Conservation (phyloP, 2,329 filamentous ascomycete genomes). For the Xylaria arbuscula region DNA sequence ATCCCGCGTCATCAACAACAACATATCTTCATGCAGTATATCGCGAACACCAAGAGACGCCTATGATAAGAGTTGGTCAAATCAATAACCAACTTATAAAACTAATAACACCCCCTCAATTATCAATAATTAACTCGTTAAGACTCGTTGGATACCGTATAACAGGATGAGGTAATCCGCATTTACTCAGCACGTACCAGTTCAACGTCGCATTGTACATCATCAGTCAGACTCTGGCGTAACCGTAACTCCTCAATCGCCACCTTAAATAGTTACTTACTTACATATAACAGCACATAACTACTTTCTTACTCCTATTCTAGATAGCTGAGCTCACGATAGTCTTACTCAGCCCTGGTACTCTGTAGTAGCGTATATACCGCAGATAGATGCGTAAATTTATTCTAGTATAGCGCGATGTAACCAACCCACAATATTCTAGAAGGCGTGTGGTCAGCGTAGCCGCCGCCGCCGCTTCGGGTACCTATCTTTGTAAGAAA, state of each 20-base stretch:
- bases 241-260: constrained; percentile 1
- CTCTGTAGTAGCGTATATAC: neutral
- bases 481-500: neutral
- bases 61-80: neutral
- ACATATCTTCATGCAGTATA: neutral
- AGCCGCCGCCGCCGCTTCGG: neutral
- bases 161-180: constrained; percentile 10
- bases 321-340: neutral
- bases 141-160: neutral
- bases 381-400: neutral
- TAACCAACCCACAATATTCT: neutral
- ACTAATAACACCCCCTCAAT: neutral
- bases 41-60: neutral
- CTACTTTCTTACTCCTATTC: constrained; percentile 6
- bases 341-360: constrained; percentile 13
- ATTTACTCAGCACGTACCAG: neutral
- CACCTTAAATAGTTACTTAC: constrained; percentile 1
- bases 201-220: neutral
- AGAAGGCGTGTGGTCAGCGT: constrained; percentile 1
- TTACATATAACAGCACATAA: no score
- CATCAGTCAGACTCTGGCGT: constrained; percentile 11
- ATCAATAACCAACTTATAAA: neutral
- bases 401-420: constrained; percentile 2
- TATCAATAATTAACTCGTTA: neutral
- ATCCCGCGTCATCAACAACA: neutral